These are phyloP conservation scores for Russula compacta DNA, from an alignment of 768 basidiomycete species.

Conservation along the genomic window DNA sequence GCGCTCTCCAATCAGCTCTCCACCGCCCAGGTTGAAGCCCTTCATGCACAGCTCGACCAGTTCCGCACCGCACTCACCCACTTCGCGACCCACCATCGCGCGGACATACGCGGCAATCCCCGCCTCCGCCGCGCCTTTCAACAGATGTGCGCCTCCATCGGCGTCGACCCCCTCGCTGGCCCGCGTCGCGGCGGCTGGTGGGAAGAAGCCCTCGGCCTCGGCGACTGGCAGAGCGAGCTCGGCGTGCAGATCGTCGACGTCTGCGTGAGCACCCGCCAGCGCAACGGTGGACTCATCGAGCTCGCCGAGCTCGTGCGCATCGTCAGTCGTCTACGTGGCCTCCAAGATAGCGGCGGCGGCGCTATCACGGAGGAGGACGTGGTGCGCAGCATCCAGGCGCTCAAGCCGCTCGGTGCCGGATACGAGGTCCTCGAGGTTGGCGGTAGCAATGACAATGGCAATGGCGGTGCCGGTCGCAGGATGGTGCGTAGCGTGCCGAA, in stretches of 20 bases:
- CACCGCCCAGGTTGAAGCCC: conserved; percentile 61
- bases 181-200: conserved; percentile 84
- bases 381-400: conserved; percentile 70
- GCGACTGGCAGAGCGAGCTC: conserved; percentile 94
- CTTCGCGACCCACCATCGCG: conserved; percentile 79
- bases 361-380: conserved; percentile 82
- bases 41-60: conserved; percentile 73
- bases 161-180: conserved; percentile 89
- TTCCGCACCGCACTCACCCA: conserved; percentile 78
- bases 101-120: conserved; percentile 76
- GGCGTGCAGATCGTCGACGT: conserved; percentile 93
- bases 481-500: conserved; percentile 87
- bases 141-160: conserved; percentile 91
- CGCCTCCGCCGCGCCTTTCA: conserved; percentile 87
- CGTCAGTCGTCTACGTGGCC: conserved; percentile 67
- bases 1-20: conserved; percentile 75
- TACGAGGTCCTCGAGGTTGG: conserved; percentile 76
- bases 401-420: conserved; percentile 85
- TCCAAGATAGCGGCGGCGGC: conserved; percentile 44
- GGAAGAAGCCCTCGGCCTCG: conserved; percentile 78
- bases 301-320: conserved; percentile 76
- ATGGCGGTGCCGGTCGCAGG: conserved; percentile 35
- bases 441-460: conserved; percentile 42
- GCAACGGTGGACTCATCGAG: conserved; percentile 90
- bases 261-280: conserved; percentile 77